Conservation (phyloP, 2,329 filamentous ascomycete species). For the Exophiala sideris region DNA sequence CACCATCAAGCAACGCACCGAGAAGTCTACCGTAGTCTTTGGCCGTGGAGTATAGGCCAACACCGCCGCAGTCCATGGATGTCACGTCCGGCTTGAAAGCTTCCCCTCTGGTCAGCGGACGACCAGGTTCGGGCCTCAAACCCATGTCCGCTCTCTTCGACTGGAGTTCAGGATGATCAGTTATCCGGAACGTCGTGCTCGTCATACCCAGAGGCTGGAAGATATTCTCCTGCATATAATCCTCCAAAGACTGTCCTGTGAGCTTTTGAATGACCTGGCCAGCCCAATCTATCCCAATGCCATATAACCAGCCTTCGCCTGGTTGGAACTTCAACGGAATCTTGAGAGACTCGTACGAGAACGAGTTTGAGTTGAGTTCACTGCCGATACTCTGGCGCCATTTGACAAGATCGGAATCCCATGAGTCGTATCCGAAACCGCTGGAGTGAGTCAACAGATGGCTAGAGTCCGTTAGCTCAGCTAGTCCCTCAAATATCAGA, state of each 20-base stretch:
- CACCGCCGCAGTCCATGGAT: slow-evolving; percentile 19
- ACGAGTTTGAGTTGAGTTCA: slow-evolving; percentile 31
- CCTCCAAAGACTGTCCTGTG: slow-evolving; percentile 42
- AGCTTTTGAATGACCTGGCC: slow-evolving; percentile 47
- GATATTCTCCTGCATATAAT: slow-evolving; percentile 48
- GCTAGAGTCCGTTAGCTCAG: neutral
- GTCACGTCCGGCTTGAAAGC: no score
- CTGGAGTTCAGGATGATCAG: slow-evolving; percentile 34
- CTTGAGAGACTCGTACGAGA: slow-evolving; percentile 33
- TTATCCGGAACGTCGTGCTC: slow-evolving; percentile 53
- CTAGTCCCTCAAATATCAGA: neutral
- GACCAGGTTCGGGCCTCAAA: neutral
- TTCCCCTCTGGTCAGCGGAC: no score
- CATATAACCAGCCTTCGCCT: slow-evolving; percentile 60
- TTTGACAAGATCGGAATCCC: slow-evolving; percentile 38
- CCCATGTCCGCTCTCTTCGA: slow-evolving; percentile 1
- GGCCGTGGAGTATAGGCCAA: slow-evolving; percentile 25
- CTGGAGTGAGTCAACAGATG: slow-evolving; percentile 51
- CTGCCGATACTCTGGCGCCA: slow-evolving; percentile 42
- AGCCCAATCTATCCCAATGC: slow-evolving; percentile 53
- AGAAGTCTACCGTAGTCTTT: slow-evolving; percentile 23
- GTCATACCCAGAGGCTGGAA: slow-evolving; percentile 46
- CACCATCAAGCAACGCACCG: slow-evolving; percentile 14
- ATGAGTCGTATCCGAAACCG: slow-evolving; percentile 46
- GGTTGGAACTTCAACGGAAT: slow-evolving; percentile 62